A percentile compares a stretch with the other conserved stretches of the same genome.
Conservation (phyloP, 106 monocot species). For the Dioscorea zingiberensis region DNA sequence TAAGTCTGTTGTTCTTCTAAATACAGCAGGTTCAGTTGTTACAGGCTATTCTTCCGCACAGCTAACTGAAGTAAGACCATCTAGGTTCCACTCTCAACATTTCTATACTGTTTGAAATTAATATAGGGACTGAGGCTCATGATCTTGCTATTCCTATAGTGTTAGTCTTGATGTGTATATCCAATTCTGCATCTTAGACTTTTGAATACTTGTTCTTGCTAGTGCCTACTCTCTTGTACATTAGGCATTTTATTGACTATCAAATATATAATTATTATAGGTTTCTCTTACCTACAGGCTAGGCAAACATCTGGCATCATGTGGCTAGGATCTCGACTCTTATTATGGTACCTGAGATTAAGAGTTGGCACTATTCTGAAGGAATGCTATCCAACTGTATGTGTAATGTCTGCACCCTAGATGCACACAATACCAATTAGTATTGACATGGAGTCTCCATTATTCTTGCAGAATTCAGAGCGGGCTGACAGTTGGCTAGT, state of each 20-base stretch:
- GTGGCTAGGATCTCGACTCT: constrained; percentile 49
- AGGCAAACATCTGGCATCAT: constrained; percentile 37
- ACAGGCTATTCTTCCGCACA: constrained; percentile 41
- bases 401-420: constrained; percentile 6
- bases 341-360: constrained; percentile 56
- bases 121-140: too few relatives aligned
- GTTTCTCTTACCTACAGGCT: constrained; percentile 21
- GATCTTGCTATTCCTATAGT: too few relatives aligned
- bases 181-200: too few relatives aligned
- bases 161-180: too few relatives aligned
- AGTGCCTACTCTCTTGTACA: too few relatives aligned
- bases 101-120: too few relatives aligned
- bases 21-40: constrained; percentile 77
- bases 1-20: constrained; percentile 69
- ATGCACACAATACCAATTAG: too few relatives aligned
- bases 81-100: background rate
- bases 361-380: constrained; percentile 45
- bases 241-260: too few relatives aligned
- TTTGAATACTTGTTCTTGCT: too few relatives aligned
- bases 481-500: constrained; percentile 63
- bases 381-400: constrained; percentile 73
- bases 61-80: constrained; percentile 42
- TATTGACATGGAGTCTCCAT: background rate
- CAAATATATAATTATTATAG: too few relatives aligned
- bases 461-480: constrained; percentile 44